A percentile compares a stretch with the other conserved stretches of the same genome.
Conservation (phyloP, 495 filamentous ascomycete genomes). For the Trichoderma erinaceum region DNA sequence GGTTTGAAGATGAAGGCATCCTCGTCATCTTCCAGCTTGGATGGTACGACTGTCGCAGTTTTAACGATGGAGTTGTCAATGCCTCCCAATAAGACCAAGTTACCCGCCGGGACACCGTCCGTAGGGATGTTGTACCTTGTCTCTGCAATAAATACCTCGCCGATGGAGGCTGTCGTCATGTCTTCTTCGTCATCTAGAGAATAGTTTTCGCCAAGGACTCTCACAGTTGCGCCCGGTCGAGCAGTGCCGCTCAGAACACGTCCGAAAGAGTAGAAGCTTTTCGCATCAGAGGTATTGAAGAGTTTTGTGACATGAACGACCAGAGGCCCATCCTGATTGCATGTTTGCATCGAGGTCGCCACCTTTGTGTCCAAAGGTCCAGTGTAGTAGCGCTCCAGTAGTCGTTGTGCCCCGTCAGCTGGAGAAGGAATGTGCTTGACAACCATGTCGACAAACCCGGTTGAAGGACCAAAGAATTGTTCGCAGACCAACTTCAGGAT, state of each 20-base stretch:
- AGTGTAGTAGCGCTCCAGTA: slow-evolving; percentile 83
- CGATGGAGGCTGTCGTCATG: slow-evolving; percentile 85
- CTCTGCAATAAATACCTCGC: slow-evolving; percentile 87
- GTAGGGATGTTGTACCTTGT: slow-evolving; percentile 87
- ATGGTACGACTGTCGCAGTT: slow-evolving; percentile 87
- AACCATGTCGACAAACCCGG: slow-evolving; percentile 94
- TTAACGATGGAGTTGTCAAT: slow-evolving; percentile 99
- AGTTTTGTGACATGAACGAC: slow-evolving; percentile 89
- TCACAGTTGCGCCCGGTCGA: slow-evolving; percentile 70
- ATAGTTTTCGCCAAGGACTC: slow-evolving; percentile 92
- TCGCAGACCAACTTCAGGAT: slow-evolving; percentile 85
- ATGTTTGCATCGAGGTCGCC: slow-evolving; percentile 70
- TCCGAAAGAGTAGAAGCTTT: slow-evolving; percentile 81
- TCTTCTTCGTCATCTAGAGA: slow-evolving; percentile 97
- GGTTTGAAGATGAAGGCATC: slow-evolving; percentile 93
- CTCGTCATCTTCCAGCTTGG: slow-evolving; percentile 73
- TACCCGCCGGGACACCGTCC: slow-evolving; percentile 91
- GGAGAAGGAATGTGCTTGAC: slow-evolving; percentile 87
- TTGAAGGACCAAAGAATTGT: slow-evolving; percentile 87
- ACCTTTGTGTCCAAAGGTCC: slow-evolving; percentile 87
- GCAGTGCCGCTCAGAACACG: slow-evolving; percentile 92
- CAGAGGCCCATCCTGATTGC: slow-evolving; percentile 84
- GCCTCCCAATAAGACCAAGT: slow-evolving; percentile 82
- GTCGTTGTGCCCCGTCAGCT: slow-evolving; percentile 64
- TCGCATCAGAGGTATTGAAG: slow-evolving; percentile 81